phyloP scores from a whole-genome alignment of 371 early-diverging fungal species.

The Entomophthora muscae region DNA sequence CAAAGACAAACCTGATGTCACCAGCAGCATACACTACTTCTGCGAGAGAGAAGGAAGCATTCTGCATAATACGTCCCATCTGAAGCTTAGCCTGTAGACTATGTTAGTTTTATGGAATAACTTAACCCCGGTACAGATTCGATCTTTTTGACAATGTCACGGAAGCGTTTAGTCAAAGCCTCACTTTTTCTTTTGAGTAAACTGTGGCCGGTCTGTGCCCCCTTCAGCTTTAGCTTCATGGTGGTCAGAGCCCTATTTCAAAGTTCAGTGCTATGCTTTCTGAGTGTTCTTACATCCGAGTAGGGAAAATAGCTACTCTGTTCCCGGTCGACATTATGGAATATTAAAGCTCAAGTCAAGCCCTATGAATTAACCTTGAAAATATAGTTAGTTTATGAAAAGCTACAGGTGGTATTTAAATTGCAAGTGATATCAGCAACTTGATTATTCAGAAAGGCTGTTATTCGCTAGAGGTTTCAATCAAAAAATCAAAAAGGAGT shows the following conservation, averaged over 20 bases:
- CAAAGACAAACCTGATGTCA: conserved; percentile 58
- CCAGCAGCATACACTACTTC: conserved; percentile 96
- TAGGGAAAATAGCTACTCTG: conserved; percentile 44
- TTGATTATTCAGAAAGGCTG: too few relatives aligned
- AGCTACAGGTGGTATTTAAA: too few relatives aligned
- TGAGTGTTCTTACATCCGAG: conserved; percentile 51
- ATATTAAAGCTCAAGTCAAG: too few relatives aligned
- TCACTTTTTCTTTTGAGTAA: conserved; percentile 96
- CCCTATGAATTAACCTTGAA: too few relatives aligned
- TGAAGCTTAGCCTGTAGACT: conserved; percentile 49
- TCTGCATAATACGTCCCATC: conserved; percentile 95
- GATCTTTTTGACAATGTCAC: conserved; percentile 87
- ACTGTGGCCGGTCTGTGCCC: conserved; percentile 96
- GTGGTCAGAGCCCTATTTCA: conserved; percentile 65
- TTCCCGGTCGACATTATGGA: conserved; percentile 7
- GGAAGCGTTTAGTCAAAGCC: conserved; percentile 90
- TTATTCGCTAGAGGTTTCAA: too few relatives aligned
- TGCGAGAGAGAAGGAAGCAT: conserved; percentile 93
- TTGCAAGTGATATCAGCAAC: too few relatives aligned
- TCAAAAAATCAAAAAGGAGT: too few relatives aligned
- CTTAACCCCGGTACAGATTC: conserved; percentile 52
- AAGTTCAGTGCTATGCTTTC: neutral
- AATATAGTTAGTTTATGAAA: too few relatives aligned
- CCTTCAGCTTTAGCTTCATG: conserved; percentile 92
- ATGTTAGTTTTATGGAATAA: too few relatives aligned